These are phyloP conservation scores for Fraxinus baroniana DNA, from an alignment of 305 asterid species.

Conservation along the genomic window DNA sequence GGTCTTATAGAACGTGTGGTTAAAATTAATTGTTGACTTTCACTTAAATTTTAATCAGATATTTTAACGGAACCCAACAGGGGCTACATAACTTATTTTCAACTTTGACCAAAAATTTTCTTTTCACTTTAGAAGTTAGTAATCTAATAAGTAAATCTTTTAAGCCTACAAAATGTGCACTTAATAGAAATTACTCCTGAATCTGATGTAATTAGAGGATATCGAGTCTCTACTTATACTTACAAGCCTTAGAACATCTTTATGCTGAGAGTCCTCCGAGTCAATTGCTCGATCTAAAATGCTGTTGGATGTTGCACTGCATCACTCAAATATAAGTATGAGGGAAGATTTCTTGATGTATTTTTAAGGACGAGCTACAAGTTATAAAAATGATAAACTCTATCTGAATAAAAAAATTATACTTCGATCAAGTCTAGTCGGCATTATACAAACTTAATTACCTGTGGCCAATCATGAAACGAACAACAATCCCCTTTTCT, in stretches of 20 bases:
- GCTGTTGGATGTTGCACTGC: constrained; percentile 71
- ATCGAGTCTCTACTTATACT: constrained; percentile 12
- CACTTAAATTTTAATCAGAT: too few species aligned
- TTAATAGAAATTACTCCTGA: background rate
- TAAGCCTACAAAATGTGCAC: background rate
- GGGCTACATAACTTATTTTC: background rate
- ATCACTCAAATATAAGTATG: constrained; percentile 7
- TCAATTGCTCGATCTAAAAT: constrained; percentile 75
- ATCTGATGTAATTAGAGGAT: background rate
- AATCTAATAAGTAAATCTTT: background rate
- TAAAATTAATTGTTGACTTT: too few species aligned
- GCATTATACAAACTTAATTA: constrained; percentile 15
- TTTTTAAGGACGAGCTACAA: background rate
- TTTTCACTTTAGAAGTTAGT: background rate
- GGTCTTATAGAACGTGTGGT: too few species aligned
- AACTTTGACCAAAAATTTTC: background rate
- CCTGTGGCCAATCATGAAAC: constrained; percentile 93
- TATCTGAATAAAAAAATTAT: background rate
- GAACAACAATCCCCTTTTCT: constrained; percentile 80
- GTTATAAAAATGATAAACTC: background rate
- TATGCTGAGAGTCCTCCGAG: constrained; percentile 65
- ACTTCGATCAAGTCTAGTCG: background rate
- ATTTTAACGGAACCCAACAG: too few species aligned
- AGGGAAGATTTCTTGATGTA: background rate
- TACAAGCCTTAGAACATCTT: constrained; percentile 76